phyloP scores from a whole-genome alignment of 495 filamentous ascomycete genomes.

The Neurospora sp. region DNA sequence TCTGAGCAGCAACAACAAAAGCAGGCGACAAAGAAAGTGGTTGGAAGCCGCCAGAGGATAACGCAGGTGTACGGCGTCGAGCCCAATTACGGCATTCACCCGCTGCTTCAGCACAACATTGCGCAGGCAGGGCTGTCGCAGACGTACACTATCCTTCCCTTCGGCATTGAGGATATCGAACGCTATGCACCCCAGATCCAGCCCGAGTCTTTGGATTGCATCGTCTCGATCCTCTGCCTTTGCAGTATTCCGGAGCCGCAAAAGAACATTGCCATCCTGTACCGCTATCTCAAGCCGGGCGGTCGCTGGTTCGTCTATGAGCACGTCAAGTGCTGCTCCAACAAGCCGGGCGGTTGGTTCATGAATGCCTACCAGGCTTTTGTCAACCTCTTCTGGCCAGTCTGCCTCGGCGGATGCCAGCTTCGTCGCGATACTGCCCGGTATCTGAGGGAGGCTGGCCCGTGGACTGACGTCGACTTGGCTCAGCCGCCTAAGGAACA shows the following conservation, averaged over 20 bases:
- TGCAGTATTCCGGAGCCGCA: constrained; percentile 60
- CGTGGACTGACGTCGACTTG: constrained; percentile 48
- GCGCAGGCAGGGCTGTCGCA: constrained; percentile 39
- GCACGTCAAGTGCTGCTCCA: constrained; percentile 46
- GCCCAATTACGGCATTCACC: constrained; percentile 50
- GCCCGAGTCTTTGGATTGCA: constrained; percentile 51
- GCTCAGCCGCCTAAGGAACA: constrained; percentile 31
- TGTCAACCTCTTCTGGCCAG: constrained; percentile 40
- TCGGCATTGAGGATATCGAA: constrained; percentile 47
- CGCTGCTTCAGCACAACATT: constrained; percentile 35
- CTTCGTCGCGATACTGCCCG: constrained; percentile 46
- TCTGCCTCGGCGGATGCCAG: constrained; percentile 49
- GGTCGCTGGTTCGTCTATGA: constrained; percentile 61
- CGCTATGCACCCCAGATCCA: constrained; percentile 23
- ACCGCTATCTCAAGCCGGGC: constrained; percentile 53
- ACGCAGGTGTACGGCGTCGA: constrained; percentile 58
- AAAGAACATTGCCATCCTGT: constrained; percentile 46
- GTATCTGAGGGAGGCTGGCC: constrained; percentile 41
- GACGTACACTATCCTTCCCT: constrained; percentile 55
- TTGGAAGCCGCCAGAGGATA: constrained; percentile 14
- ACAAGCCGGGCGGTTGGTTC: constrained; percentile 15
- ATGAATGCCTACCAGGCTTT: constrained; percentile 8
- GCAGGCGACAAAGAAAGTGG: not conserved
- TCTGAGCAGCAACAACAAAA: not conserved
- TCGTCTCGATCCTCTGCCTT: constrained; percentile 59